Conservation (phyloP, 768 basidiomycete species). For the Imleria badia region DNA sequence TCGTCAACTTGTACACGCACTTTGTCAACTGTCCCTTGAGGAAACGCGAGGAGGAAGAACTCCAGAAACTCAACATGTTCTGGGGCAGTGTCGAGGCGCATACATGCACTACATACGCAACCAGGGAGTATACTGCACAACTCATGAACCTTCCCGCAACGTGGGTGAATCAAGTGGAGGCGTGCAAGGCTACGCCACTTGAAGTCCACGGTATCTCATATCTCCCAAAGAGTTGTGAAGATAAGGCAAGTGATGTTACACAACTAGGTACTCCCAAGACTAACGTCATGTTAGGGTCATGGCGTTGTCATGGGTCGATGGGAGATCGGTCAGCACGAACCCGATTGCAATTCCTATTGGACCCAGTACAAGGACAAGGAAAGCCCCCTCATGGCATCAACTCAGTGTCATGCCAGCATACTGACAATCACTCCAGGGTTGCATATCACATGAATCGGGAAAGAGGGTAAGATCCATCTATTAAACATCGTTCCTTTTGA, state of each 20-base stretch:
- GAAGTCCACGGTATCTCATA: conserved; percentile 23
- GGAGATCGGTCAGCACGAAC: conserved; percentile 26
- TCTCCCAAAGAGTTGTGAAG: conserved; percentile 21
- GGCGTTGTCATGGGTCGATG: conserved; percentile 25
- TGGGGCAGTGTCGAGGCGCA: conserved; percentile 18
- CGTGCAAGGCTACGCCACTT: conserved; percentile 25
- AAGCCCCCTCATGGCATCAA: neutral
- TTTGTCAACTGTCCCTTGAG: conserved; percentile 4
- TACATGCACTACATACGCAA: conserved; percentile 27
- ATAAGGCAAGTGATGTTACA: conserved; percentile 10
- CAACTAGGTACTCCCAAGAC: neutral
- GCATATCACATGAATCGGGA: conserved; percentile 22
- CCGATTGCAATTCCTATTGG: conserved; percentile 28
- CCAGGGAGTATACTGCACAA: conserved; percentile 29
- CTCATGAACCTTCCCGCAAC: conserved; percentile 27
- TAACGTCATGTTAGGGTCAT: conserved; percentile 13
- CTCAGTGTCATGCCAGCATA: neutral
- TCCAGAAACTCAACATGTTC: conserved; percentile 26
- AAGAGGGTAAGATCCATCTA: conserved; percentile 19
- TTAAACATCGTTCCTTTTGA: neutral
- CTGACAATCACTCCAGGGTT: conserved; percentile 19
- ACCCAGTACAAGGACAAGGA: conserved; percentile 31
- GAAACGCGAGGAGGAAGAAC: conserved; percentile 26
- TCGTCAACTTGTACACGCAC: conserved; percentile 1
- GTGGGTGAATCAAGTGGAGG: conserved; percentile 24